Conservation (phyloP, 352 stramenopile species). For the Globisporangium splendens region DNA sequence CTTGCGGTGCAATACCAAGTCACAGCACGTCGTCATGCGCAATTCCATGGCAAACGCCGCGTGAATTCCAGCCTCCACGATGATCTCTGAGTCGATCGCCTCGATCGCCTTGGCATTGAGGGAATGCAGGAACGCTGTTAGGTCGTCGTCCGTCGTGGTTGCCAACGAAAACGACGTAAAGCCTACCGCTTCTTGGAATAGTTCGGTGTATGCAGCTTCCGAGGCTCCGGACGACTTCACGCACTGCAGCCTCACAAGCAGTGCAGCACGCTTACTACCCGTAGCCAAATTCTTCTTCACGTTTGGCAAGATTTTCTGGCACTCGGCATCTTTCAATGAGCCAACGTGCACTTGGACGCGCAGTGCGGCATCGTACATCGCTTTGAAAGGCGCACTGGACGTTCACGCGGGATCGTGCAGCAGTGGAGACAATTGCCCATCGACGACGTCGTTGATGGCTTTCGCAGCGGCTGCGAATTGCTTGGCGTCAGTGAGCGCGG, state of each 20-base stretch:
- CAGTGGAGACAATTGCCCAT: slow-evolving; percentile 49
- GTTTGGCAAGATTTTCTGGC: slow-evolving; percentile 64
- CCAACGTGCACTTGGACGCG: slow-evolving; percentile 67
- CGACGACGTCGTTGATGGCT: slow-evolving; percentile 60
- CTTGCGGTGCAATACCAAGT: slow-evolving; percentile 44
- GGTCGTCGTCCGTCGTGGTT: slow-evolving; percentile 31
- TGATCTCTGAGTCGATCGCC: slow-evolving; percentile 49
- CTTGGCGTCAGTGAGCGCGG: slow-evolving; percentile 66
- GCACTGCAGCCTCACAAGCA: slow-evolving; percentile 66
- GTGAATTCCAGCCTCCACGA: slow-evolving; percentile 56
- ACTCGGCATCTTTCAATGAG: slow-evolving; percentile 71
- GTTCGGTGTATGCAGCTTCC: slow-evolving; percentile 48
- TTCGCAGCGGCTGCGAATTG: slow-evolving; percentile 55
- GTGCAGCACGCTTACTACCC: slow-evolving; percentile 30
- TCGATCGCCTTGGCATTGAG: slow-evolving; percentile 24
- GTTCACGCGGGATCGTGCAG: slow-evolving; percentile 24
- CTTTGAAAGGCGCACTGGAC: slow-evolving; percentile 19
- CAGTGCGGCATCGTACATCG: slow-evolving; percentile 66
- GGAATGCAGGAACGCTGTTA: slow-evolving; percentile 28
- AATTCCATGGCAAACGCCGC: slow-evolving; percentile 35
- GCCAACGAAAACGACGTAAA: slow-evolving; percentile 29
- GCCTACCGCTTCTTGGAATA: slow-evolving; percentile 59
- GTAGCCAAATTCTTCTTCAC: slow-evolving; percentile 38
- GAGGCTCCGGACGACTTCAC: slow-evolving; percentile 40
- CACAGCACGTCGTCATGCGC: slow-evolving; percentile 33